These are phyloP conservation scores for Fraxinus greggii DNA, from an alignment of 305 asterid genomes.

Conservation along the genomic window DNA sequence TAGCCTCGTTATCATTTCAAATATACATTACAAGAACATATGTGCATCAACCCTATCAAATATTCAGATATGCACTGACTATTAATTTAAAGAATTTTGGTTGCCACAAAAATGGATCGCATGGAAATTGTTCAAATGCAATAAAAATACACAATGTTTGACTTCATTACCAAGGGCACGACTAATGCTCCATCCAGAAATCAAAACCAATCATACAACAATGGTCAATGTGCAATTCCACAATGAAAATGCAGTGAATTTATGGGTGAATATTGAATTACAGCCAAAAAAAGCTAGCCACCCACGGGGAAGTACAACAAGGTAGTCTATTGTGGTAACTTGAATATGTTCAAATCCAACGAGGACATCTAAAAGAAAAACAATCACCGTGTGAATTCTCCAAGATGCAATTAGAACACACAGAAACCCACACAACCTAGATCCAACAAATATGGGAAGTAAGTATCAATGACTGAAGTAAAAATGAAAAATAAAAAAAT, in stretches of 20 bases:
- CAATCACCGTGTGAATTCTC: slow-evolving; percentile 6
- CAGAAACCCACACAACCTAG: slow-evolving; percentile 26
- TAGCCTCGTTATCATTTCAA: not conserved
- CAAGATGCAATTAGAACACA: slow-evolving; percentile 25
- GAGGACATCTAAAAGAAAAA: not conserved
- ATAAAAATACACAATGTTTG: too few species aligned
- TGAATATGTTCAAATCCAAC: slow-evolving; percentile 21
- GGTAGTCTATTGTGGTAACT: not conserved
- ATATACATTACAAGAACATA: not conserved
- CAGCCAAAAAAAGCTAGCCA: not conserved
- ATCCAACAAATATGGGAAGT: slow-evolving; percentile 33
- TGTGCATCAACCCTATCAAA: not conserved
- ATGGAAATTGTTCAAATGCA: not conserved
- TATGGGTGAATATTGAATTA: not conserved
- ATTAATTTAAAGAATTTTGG: not conserved
- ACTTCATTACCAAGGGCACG: not conserved
- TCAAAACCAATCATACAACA: not conserved
- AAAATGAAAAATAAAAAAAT: not conserved
- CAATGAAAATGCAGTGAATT: not conserved
- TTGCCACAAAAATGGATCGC: not conserved
- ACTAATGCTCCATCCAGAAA: not conserved
- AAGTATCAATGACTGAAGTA: not conserved
- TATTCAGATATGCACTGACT: not conserved
- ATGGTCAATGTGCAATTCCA: not conserved
- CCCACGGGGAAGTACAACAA: slow-evolving; percentile 3